These are phyloP conservation scores for Colletotrichum nymphaeae DNA, from an alignment of 2,329 filamentous ascomycete genomes.

Conservation along the genomic window DNA sequence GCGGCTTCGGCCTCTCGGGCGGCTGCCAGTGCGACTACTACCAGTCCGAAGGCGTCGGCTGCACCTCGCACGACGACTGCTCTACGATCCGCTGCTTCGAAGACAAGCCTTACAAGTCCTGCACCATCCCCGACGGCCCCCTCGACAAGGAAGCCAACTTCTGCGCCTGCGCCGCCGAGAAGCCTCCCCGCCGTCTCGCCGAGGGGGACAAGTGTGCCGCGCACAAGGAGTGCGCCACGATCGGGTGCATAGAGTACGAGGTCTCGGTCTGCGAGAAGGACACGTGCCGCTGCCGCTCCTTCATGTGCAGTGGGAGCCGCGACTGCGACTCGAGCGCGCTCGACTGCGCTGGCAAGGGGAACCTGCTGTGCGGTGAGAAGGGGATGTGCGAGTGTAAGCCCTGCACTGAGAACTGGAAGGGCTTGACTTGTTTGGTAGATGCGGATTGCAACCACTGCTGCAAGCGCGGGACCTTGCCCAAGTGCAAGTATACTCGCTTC, in stretches of 20 bases:
- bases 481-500: neutral
- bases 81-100: constrained; percentile 1
- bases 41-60: neutral
- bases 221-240: constrained; percentile 3
- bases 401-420: neutral
- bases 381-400: neutral
- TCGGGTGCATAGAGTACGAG: neutral
- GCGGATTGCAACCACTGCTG: constrained; percentile 12
- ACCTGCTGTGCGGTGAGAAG: neutral
- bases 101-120: constrained; percentile 13
- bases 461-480: neutral
- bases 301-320: neutral
- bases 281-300: neutral
- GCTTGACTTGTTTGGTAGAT: neutral
- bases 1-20: neutral
- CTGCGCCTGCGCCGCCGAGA: neutral
- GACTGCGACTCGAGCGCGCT: neutral
- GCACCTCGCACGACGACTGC: constrained; percentile 5
- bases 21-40: constrained; percentile 3
- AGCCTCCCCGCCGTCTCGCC: neutral
- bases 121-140: neutral
- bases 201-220: neutral
- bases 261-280: neutral
- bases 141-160: neutral
- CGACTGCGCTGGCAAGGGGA: neutral